Percentiles rank a stretch among this genome's conserved stretches.
Evolutionary conservation across 495 filamentous ascomycete genomes (phyloP).

Genomic region (Schizothecium vesticola): DNA sequence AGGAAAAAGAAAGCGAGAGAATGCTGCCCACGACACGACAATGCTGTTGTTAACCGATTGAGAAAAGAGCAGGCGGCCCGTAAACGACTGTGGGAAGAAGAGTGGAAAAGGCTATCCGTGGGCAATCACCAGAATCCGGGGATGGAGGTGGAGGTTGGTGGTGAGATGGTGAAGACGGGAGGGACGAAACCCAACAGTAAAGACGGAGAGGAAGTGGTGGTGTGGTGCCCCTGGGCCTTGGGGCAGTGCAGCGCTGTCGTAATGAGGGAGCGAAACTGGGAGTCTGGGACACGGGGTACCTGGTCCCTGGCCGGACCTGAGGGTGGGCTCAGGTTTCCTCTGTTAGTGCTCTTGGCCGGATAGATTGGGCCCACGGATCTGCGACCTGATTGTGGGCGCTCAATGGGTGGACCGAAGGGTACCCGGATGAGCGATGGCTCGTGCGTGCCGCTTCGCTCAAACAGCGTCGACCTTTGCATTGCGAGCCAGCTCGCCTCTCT

Average conservation of each 20-base stretch:
- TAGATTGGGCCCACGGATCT: slow-evolving; percentile 10
- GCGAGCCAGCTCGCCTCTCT: background rate
- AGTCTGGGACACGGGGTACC: background rate
- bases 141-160: background rate
- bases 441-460: background rate
- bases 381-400: background rate
- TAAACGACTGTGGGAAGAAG: slow-evolving; percentile 11
- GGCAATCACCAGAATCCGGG: background rate
- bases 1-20: slow-evolving; percentile 26
- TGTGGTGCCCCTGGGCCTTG: background rate
- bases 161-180: background rate
- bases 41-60: slow-evolving; percentile 1
- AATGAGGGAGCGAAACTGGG: slow-evolving; percentile 4
- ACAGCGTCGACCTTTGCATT: slow-evolving; percentile 2
- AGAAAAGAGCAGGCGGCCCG: background rate
- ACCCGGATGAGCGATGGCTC: background rate
- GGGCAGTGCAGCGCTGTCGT: slow-evolving; percentile 6
- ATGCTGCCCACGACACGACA: slow-evolving; percentile 19
- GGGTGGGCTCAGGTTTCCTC: background rate
- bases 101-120: background rate
- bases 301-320: background rate
- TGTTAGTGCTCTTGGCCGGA: slow-evolving; percentile 16
- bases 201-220: background rate
- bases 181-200: background rate
- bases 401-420: background rate